Conservation (phyloP, 768 basidiomycete species). For the Boletus speciosus region DNA sequence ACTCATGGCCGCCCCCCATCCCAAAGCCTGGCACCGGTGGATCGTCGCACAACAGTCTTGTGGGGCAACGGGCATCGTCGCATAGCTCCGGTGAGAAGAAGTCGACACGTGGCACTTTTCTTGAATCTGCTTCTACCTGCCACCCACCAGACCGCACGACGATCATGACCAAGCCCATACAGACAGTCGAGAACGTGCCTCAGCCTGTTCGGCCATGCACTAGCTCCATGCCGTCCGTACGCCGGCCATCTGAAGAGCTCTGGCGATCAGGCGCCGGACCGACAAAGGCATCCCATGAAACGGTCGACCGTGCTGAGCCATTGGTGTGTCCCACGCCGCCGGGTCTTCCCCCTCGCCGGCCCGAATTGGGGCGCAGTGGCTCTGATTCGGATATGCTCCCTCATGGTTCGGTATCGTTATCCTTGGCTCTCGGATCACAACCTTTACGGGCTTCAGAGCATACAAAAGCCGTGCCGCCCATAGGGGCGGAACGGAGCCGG, state of each 20-base stretch:
- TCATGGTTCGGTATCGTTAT: constrained; percentile 17
- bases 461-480: constrained; percentile 23
- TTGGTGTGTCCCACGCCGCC: constrained; percentile 16
- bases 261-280: constrained; percentile 20
- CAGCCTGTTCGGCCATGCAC: constrained; percentile 18
- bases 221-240: constrained; percentile 11
- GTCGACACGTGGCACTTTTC: constrained; percentile 7
- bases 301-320: not conserved
- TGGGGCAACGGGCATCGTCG: constrained; percentile 6
- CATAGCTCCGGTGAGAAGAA: constrained; percentile 8
- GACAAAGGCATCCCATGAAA: not conserved
- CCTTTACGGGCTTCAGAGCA: constrained; percentile 20
- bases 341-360: constrained; percentile 15
- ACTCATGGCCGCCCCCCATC: constrained; percentile 25
- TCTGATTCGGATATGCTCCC: constrained; percentile 4
- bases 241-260: constrained; percentile 17
- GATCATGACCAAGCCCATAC: constrained; percentile 5
- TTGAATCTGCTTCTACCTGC: constrained; percentile 11
- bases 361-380: constrained; percentile 7
- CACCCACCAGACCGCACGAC: not conserved
- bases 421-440: constrained; percentile 27
- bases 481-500: constrained; percentile 30
- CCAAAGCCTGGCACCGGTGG: not conserved
- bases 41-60: constrained; percentile 2
- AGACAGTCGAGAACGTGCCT: constrained; percentile 11